Conservation (phyloP, 805 yeast species). For the Candida lessepsii region DNA sequence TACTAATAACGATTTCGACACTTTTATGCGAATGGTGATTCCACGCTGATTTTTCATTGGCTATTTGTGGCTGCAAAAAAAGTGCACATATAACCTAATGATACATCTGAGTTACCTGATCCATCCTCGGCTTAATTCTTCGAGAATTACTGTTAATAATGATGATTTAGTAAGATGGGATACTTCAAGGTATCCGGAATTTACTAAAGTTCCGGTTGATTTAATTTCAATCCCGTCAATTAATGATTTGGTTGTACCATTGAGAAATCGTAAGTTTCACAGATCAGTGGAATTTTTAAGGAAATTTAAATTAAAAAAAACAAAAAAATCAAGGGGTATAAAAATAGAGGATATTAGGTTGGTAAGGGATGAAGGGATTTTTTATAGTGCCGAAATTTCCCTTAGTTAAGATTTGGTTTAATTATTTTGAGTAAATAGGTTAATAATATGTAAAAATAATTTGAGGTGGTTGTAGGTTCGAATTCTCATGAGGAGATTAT, state of each 20-base stretch:
- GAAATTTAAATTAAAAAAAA: neutral
- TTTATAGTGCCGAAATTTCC: conserved; percentile 7
- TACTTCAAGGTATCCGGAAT: conserved; percentile 1
- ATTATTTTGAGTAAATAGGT: too few species aligned
- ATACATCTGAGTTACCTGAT: too few species aligned
- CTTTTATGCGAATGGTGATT: neutral
- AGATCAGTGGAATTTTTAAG: neutral
- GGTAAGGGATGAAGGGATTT: neutral
- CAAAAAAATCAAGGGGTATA: too few species aligned
- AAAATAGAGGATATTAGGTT: neutral
- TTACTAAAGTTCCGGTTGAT: conserved; percentile 4
- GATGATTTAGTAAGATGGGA: neutral
- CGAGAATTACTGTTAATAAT: neutral
- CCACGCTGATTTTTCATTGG: conserved; percentile 11
- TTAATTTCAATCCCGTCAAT: neutral
- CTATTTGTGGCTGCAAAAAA: conserved; percentile 18
- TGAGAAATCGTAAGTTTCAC: conserved; percentile 1
- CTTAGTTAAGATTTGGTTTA: too few species aligned
- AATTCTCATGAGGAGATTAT: too few species aligned
- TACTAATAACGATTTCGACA: neutral
- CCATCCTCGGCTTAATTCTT: neutral
- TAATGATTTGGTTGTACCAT: conserved; percentile 3
- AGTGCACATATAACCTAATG: neutral
- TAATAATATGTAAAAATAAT: too few species aligned
- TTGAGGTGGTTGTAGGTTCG: too few species aligned